Conservation (phyloP, 192 early-diverging fungal genomes). For the Lobulomyces angularis region DNA sequence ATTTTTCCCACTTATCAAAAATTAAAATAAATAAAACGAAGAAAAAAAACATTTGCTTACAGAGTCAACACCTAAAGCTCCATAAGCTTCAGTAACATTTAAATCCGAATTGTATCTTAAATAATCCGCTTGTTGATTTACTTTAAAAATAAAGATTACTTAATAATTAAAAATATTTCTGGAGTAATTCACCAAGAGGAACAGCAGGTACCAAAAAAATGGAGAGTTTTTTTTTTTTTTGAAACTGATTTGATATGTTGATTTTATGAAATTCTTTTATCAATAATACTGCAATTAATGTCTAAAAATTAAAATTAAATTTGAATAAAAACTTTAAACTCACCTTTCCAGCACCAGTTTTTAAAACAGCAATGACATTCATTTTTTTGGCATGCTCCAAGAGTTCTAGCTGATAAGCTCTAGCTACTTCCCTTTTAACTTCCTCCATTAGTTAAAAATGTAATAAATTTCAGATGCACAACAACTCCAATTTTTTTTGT, state of each 20-base stretch:
- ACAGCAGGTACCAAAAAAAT: constrained; percentile 79
- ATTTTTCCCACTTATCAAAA: constrained; percentile 30
- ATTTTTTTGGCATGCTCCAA: too few relatives aligned
- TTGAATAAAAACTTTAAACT: neutral
- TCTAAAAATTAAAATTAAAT: constrained; percentile 16
- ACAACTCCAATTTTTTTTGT: too few relatives aligned
- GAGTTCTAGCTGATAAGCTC: too few relatives aligned
- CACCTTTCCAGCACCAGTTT: constrained; percentile 82
- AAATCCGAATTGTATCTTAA: constrained; percentile 52
- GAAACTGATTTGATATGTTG: constrained; percentile 2
- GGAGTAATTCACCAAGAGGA: constrained; percentile 77
- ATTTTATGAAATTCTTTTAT: constrained; percentile 59
- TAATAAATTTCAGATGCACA: too few relatives aligned
- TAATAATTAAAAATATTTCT: constrained; percentile 59
- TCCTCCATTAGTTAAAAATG: too few relatives aligned
- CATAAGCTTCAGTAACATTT: constrained; percentile 17
- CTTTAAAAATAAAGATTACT: constrained; percentile 48
- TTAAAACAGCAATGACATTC: constrained; percentile 84
- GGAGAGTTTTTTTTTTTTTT: constrained; percentile 9
- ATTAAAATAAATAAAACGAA: neutral
- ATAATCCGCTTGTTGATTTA: too few relatives aligned
- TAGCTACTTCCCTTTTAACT: too few relatives aligned
- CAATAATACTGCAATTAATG: constrained; percentile 75
- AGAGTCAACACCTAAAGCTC: neutral
- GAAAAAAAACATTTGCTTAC: too few relatives aligned